Evolutionary conservation across 495 filamentous ascomycete species (phyloP).

Genomic region (Neurospora sp.): DNA sequence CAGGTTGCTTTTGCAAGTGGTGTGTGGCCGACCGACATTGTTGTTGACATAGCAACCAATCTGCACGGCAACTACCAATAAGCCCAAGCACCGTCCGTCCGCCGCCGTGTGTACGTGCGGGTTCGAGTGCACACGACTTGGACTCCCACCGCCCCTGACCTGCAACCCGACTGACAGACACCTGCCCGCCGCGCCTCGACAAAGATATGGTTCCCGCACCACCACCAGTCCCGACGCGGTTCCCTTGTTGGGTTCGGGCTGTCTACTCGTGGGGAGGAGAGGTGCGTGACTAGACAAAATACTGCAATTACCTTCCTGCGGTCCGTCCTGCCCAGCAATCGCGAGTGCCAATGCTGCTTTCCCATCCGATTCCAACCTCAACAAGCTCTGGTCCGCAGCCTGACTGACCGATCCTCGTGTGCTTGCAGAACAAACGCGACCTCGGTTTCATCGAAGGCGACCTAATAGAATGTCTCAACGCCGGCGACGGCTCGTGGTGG

Average conservation of each 20-base stretch:
- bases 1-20: not conserved
- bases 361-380: not conserved
- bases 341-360: constrained; percentile 2
- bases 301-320: not conserved
- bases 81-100: not conserved
- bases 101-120: not conserved
- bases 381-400: not conserved
- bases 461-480: constrained; percentile 94
- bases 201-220: constrained; percentile 42
- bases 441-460: constrained; percentile 96
- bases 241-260: constrained; percentile 93
- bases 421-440: constrained; percentile 66
- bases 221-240: constrained; percentile 62
- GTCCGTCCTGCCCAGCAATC: constrained; percentile 4
- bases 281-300: constrained; percentile 32
- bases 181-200: not conserved
- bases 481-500: constrained; percentile 97
- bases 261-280: constrained; percentile 97
- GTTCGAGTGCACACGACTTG: not conserved
- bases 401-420: not conserved
- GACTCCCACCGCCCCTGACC: not conserved
- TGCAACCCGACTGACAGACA: not conserved
- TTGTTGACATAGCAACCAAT: not conserved
- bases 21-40: not conserved
- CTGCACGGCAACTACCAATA: not conserved